Evolutionary conservation across 495 filamentous ascomycete genomes (phyloP).

Genomic region (Achaetomiella virescens): DNA sequence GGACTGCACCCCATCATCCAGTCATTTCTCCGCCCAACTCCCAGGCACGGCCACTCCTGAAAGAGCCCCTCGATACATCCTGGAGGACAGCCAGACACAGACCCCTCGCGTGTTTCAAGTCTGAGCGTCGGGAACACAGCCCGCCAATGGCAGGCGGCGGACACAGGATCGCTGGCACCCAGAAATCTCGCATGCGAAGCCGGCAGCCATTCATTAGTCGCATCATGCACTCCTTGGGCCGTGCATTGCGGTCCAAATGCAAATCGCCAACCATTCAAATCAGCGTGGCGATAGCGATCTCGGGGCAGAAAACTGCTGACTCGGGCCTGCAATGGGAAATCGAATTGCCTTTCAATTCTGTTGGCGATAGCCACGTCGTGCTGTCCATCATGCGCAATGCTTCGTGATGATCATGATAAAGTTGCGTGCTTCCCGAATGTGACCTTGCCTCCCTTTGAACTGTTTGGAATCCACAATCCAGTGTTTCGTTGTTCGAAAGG

Average conservation of each 20-base stretch:
- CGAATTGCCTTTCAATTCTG: conserved; percentile 12
- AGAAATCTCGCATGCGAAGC: conserved; percentile 10
- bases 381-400: neutral
- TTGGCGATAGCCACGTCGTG: conserved; percentile 10
- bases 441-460: conserved; percentile 3
- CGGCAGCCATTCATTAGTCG: conserved; percentile 29
- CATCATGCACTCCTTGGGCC: conserved; percentile 19
- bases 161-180: conserved; percentile 20
- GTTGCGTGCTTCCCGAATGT: conserved; percentile 6
- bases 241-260: conserved; percentile 15
- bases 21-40: no score
- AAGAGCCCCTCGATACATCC: conserved; percentile 3
- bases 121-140: conserved; percentile 19
- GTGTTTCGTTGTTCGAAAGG: neutral
- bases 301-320: conserved; percentile 16
- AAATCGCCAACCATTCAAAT: conserved; percentile 24
- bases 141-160: conserved; percentile 28
- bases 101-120: conserved; percentile 41
- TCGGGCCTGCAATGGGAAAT: conserved; percentile 16
- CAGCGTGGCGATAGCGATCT: conserved; percentile 15
- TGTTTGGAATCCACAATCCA: conserved; percentile 11
- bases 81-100: conserved; percentile 1
- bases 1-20: no score
- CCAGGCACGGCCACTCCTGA: no score
- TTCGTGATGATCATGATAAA: conserved; percentile 13